Evolutionary conservation across 768 basidiomycete species (phyloP).

Genomic region (Lactarius hatsudake): DNA sequence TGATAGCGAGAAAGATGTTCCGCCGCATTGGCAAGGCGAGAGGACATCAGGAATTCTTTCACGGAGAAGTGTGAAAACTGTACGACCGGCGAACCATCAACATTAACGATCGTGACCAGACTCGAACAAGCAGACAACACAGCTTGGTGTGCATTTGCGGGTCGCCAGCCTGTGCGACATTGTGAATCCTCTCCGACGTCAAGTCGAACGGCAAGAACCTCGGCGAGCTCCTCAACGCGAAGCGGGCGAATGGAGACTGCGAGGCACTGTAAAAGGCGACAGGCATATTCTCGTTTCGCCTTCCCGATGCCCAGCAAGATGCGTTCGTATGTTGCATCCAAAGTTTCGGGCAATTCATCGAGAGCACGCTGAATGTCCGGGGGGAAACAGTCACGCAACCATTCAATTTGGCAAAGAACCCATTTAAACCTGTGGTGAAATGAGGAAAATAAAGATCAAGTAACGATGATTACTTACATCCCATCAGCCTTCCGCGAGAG

Average conservation of each 20-base stretch:
- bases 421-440: neutral
- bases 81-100: neutral
- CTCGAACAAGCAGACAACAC: slow-evolving; percentile 13
- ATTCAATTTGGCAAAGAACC: slow-evolving; percentile 1
- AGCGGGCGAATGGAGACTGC: slow-evolving; percentile 10
- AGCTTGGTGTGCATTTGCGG: neutral
- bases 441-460: neutral
- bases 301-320: neutral
- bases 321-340: slow-evolving; percentile 9
- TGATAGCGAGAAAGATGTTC: neutral
- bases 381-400: neutral
- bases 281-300: slow-evolving; percentile 4
- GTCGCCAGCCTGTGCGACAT: neutral
- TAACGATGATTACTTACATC: neutral
- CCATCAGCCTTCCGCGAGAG: neutral
- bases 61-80: slow-evolving; percentile 15
- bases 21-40: neutral
- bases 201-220: neutral
- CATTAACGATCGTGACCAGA: neutral
- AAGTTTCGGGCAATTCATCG: neutral
- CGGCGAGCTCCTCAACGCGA: slow-evolving; percentile 5
- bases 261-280: slow-evolving; percentile 6
- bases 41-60: slow-evolving; percentile 13
- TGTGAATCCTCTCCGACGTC: neutral
- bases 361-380: neutral